Base-by-base conservation (phyloP, 306 rosid species). In the Herpetospermum pedunculosum region DNA sequence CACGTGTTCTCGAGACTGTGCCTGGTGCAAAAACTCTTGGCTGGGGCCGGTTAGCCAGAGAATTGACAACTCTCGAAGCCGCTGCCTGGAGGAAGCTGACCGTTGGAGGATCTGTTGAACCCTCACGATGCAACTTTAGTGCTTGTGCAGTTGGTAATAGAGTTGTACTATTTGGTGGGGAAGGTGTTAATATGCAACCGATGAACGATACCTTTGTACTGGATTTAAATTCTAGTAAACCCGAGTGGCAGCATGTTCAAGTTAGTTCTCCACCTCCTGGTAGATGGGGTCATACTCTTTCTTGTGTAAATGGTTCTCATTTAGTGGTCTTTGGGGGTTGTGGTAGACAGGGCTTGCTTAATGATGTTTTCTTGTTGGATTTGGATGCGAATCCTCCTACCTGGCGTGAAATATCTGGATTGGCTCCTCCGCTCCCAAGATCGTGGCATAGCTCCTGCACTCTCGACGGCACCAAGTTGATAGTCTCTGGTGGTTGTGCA, bases 261-360 rank as follows among this genome's bases (percentile, higher is more conserved):
- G 99, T 95, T 79, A 91, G 96, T 84, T 95, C 99, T 54, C 99
- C 99, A 75, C 99, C 99, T 53, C 99, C 96, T 30, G 99, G 99
- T 70, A 94, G 99, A 29, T 95, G 99, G 97, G 97, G 97, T 62
- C 99, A 95, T 78, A 95, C 99, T 63, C 91, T 95, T 78, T 87
- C 99, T 62, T 95, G 99, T 82, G 91, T 95, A 53, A 91, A 94
- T 81, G 99, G 97, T 59, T 95, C 99, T 54, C 86, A 80, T 75
- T 85, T 95, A 77, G 99, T 95, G 83, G 96, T 95, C 54, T 95
- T 95, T 82, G 99, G 99, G 80, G 99, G 99, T 73, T 95, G 99
- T 83, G 99, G 99, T 73, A 91, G 72, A 73, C 96, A 95, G 77
- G 99, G 99, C 48, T 83, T 95, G 85, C 99, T 95, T 68, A 95